Percentiles rank a stretch among this genome's conserved stretches.
phyloP scores from a whole-genome alignment of 257 asterid species.

The Apocynum venetum region DNA sequence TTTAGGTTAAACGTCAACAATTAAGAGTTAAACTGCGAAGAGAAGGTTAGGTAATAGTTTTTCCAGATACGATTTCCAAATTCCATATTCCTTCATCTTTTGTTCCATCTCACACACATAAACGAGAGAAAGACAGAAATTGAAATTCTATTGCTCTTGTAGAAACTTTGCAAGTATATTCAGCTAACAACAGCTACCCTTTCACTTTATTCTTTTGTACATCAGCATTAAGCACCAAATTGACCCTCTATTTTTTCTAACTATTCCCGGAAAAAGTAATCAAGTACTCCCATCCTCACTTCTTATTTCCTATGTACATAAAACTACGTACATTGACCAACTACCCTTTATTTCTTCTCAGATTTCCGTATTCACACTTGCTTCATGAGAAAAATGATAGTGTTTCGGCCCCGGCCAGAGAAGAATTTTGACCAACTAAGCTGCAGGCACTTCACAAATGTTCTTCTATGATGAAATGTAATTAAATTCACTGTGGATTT shows the following conservation, averaged over 20 bases:
- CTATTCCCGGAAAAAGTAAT: neutral
- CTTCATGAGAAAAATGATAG: slow-evolving; percentile 11
- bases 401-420: slow-evolving; percentile 5
- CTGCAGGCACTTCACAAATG: neutral
- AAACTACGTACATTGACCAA: slow-evolving; percentile 12
- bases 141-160: neutral
- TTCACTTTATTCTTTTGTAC: neutral
- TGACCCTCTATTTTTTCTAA: neutral
- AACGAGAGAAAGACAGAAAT: neutral
- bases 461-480: neutral
- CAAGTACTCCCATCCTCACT: neutral
- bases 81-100: too few relatives aligned
- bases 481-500: slow-evolving; percentile 3
- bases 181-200: neutral
- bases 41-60: too few relatives aligned
- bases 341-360: slow-evolving; percentile 19
- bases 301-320: slow-evolving; percentile 34
- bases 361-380: slow-evolving; percentile 35
- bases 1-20: too few relatives aligned
- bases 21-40: too few relatives aligned
- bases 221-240: neutral
- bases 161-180: neutral
- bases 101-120: too few relatives aligned
- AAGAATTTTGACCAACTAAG: neutral
- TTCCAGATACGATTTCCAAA: too few relatives aligned